phyloP scores from a whole-genome alignment of 768 basidiomycete species.

The Lactifluus echinatus region DNA sequence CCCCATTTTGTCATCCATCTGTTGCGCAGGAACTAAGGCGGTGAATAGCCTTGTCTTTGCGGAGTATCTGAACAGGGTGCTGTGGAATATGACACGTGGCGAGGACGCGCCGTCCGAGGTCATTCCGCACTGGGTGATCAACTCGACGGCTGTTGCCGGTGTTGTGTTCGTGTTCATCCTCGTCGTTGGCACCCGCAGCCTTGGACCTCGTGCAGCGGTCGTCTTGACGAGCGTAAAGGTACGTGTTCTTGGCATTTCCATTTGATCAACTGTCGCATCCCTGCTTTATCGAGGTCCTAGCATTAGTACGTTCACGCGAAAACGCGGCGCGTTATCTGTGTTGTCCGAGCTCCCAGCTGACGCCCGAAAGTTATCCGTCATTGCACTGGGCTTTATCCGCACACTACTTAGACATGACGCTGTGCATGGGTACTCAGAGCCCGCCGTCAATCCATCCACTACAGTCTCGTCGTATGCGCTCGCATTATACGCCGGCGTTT shows the following conservation, averaged over 20 bases:
- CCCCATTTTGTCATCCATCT: background rate
- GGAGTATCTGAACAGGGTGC: background rate
- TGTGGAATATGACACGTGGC: slow-evolving; percentile 4
- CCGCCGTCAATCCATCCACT: background rate
- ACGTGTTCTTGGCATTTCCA: background rate
- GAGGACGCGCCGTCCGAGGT: background rate
- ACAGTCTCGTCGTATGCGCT: slow-evolving; percentile 2
- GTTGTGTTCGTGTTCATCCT: background rate
- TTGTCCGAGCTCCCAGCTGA: too few species aligned
- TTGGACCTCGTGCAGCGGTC: slow-evolving; percentile 2
- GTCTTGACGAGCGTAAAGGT: slow-evolving; percentile 5
- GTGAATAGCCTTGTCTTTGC: slow-evolving; percentile 9
- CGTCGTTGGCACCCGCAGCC: background rate
- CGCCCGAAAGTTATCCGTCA: background rate
- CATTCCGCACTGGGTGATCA: slow-evolving; percentile 6
- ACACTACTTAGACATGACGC: background rate
- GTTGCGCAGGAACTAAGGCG: slow-evolving; percentile 3
- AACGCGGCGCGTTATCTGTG: background rate
- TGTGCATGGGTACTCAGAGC: background rate
- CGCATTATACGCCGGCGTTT: slow-evolving; percentile 1
- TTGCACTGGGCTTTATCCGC: background rate
- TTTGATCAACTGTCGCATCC: background rate
- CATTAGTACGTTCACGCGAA: background rate
- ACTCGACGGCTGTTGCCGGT: background rate
- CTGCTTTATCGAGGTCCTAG: background rate